These are phyloP conservation scores for Ascoidea rubescens DNA, from an alignment of 805 yeast species.

Conservation along the genomic window DNA sequence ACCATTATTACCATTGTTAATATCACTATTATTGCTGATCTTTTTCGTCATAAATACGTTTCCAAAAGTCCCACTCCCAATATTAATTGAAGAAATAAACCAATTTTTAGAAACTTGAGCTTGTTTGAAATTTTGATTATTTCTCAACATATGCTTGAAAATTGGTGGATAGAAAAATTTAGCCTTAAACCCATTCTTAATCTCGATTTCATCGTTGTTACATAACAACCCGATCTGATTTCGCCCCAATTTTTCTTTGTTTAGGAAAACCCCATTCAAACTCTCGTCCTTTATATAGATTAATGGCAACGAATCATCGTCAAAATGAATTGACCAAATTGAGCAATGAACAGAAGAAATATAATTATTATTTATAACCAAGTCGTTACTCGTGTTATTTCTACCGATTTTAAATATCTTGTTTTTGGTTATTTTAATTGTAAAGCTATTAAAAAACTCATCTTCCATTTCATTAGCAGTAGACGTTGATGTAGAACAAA, in stretches of 20 bases:
- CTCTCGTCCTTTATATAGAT: slow-evolving; percentile 37
- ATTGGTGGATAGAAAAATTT: slow-evolving; percentile 12
- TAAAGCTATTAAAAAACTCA: neutral
- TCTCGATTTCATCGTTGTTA: slow-evolving; percentile 25
- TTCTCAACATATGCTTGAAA: slow-evolving; percentile 13
- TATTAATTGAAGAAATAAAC: slow-evolving; percentile 25
- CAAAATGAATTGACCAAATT: slow-evolving; percentile 37
- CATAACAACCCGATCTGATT: slow-evolving; percentile 21
- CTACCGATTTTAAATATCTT: slow-evolving; percentile 31
- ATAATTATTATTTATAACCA: slow-evolving; percentile 22
- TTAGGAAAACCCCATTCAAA: slow-evolving; percentile 34
- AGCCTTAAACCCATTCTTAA: slow-evolving; percentile 20
- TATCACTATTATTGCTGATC: slow-evolving; percentile 10
- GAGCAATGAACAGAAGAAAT: slow-evolving; percentile 34
- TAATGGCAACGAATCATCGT: slow-evolving; percentile 29
- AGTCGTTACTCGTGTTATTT: slow-evolving; percentile 14
- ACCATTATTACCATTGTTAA: neutral
- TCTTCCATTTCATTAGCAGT: neutral
- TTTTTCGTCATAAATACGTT: slow-evolving; percentile 20
- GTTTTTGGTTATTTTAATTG: slow-evolving; percentile 15
- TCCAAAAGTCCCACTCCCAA: slow-evolving; percentile 50
- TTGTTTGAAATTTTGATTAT: too few species aligned
- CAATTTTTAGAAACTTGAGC: slow-evolving; percentile 17
- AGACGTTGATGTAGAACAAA: too few species aligned
- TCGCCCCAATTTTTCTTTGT: slow-evolving; percentile 20